A percentile compares a stretch with the other conserved stretches of the same genome.
Evolutionary conservation across 1,284 basidiomycete genomes (phyloP).

Genomic region (Ceratobasidium papillatum): DNA sequence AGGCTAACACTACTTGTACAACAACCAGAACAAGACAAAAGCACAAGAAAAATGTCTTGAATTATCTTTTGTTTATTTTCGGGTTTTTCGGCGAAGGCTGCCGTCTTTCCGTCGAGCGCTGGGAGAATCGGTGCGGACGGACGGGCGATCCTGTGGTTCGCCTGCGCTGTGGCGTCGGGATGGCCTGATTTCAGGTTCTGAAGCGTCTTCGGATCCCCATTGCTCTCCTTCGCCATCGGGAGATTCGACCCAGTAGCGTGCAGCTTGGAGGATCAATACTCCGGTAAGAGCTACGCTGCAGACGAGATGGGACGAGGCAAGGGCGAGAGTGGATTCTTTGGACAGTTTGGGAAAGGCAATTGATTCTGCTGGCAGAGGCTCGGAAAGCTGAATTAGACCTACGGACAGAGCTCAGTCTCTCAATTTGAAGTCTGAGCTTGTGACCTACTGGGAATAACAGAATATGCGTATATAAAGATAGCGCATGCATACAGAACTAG

Average conservation of each 20-base stretch:
- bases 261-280: slow-evolving; percentile 78
- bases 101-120: slow-evolving; percentile 7
- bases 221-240: slow-evolving; percentile 63
- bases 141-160: neutral
- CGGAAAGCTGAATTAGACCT: slow-evolving; percentile 34
- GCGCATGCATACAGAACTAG: slow-evolving; percentile 77
- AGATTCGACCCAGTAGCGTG: slow-evolving; percentile 71
- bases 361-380: slow-evolving; percentile 45
- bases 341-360: slow-evolving; percentile 51
- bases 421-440: slow-evolving; percentile 54
- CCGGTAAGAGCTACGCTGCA: slow-evolving; percentile 84
- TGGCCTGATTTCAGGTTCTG: slow-evolving; percentile 19
- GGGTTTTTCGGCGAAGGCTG: slow-evolving; percentile 29
- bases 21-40: slow-evolving; percentile 17
- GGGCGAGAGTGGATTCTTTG: slow-evolving; percentile 54
- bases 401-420: slow-evolving; percentile 21
- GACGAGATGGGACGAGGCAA: slow-evolving; percentile 80
- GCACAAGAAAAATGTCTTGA: slow-evolving; percentile 2
- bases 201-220: slow-evolving; percentile 36
- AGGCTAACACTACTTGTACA: slow-evolving; percentile 19
- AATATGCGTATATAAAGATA: slow-evolving; percentile 71
- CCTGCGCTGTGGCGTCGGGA: slow-evolving; percentile 34
- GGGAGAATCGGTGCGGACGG: neutral
- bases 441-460: slow-evolving; percentile 75
- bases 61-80: slow-evolving; percentile 10